Base-by-base conservation (phyloP, 2,329 filamentous ascomycete genomes). In the Kalmusia sp. region DNA sequence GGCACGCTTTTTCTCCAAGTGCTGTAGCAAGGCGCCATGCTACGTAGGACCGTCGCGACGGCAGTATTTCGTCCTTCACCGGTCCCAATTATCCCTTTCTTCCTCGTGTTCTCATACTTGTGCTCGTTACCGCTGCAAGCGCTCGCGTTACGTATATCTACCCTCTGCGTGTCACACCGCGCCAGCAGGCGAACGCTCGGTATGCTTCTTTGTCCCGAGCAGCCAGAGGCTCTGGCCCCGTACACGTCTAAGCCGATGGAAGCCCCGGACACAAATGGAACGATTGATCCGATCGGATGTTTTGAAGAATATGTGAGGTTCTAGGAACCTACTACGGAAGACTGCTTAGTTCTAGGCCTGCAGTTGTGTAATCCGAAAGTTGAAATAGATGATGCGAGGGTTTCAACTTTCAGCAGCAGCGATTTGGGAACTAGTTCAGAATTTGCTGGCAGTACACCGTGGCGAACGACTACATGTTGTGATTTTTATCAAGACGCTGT, bases 21-120 rank as follows among this genome's bases (percentile, higher is more conserved):
- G n/a, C 15, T n/a, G 22, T 22, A 37, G 31, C 34, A 49, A 28
- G 22, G 7, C 6, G 35, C 27, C 27, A 33, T 34, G 25, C 21
- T 19, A 21, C 9, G 30, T 38, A 34, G 27, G 15, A 43, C 25
- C 31, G n/a, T 43, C 17, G 34, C 31, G 11, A 30, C 34, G 8
- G 19, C 7, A n/a, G 39, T 24, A 38, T 31, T 44, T n/a, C 48
- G 24, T 51, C 21, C 37, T 44, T 51, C 39, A 35, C 39, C 45
- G 34, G 25, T 25, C 17, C 45, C 21, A 39, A 11, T 19, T 15
- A 44, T 50, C 30, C 48, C 48, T 50, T 44, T 43, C 48, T 44
- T 50, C 48, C 30, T 39, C 39, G 25, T n/a, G 37, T 44, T 27
- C 19, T 37, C 27, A 39, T 19, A n/a, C 27, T 44, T 17, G 21